Evolutionary conservation across 1,284 basidiomycete species (phyloP), one percentile per base, ranked within the genome.

Genomic region (Pholiota adiposa): DNA sequence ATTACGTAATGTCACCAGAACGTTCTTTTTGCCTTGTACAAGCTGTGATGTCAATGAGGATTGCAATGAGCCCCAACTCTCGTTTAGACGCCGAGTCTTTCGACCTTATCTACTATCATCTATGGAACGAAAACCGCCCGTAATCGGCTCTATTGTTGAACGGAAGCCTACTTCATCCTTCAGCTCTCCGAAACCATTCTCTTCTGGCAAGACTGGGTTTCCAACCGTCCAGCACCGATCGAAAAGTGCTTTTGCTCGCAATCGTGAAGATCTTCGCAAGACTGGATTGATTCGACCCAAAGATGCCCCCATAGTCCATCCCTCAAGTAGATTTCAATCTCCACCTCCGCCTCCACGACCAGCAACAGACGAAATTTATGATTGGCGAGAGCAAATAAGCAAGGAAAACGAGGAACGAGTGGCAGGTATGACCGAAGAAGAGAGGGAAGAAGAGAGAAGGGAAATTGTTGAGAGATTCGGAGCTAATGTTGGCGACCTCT

Each of bases 391-490:
- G 11, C 77, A 81, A 54, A 80, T 87, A 31, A 78, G 80, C 62
- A 72, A 67, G 53, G 85, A 89, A 68, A 90, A 90, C 67, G 78
- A 81, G 57, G 70, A 72, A 21, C 73, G 77, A 16, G 79, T 91
- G 5, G 77, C 77, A 7, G 69, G 67, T 1, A 91, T 92, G 89
- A 77, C 79, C 4, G 76, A 79, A 7, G 80, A 83, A 31, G 84
- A 92, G 66, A 76, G 83, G 16, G 79, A 84, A 56, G 72, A 80
- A 55, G 88, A 89, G 69, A 77, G 81, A 57, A 73, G 76, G 56
- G 86, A 90, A 64, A 84, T 93, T 38, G 65, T 90, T 38, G 83
- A 88, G 61, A 79, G 81, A 48, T 89, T 94, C 73, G 92, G 92
- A 0, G 69, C 80, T 0, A 82, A 80, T 29, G 77, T 92, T 27